A percentile compares a stretch with the other conserved stretches of the same genome.
These are phyloP conservation scores for Fusarium nisikadoi DNA, from an alignment of 2,329 filamentous ascomycete genomes.

Conservation along the genomic window DNA sequence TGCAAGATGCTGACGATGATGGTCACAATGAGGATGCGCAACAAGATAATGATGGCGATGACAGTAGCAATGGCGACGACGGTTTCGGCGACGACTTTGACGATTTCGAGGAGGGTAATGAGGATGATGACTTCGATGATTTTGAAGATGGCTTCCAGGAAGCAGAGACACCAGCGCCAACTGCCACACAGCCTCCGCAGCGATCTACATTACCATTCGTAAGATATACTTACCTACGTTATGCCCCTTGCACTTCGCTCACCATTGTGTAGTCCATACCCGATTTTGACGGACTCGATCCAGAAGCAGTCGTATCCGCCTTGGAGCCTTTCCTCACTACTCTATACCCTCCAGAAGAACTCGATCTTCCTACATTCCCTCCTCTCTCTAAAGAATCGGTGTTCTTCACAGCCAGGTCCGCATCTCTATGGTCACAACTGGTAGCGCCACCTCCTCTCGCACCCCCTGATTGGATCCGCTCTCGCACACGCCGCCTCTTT, in stretches of 20 bases:
- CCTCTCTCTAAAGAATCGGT: constrained; percentile 68
- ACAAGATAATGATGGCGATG: constrained; percentile 20
- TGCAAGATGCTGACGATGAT: constrained; percentile 42
- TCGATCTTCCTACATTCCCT: constrained; percentile 62
- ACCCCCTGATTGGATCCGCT: constrained; percentile 97
- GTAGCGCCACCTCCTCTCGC: constrained; percentile 94
- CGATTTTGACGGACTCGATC: constrained; percentile 71
- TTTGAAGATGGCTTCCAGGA: constrained; percentile 79
- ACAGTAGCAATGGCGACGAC: constrained; percentile 50
- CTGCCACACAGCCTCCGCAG: constrained; percentile 47
- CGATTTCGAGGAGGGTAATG: constrained; percentile 70
- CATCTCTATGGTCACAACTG: constrained; percentile 95
- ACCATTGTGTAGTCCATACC: constrained; percentile 67
- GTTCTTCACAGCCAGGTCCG: constrained; percentile 86
- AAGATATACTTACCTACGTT: constrained; percentile 40
- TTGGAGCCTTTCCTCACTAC: constrained; percentile 74
- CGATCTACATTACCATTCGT: constrained; percentile 59
- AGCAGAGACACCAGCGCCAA: constrained; percentile 52
- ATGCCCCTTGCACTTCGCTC: constrained; percentile 30
- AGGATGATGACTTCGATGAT: constrained; percentile 70
- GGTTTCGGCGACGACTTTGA: constrained; percentile 71
- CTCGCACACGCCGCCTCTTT: constrained; percentile 92
- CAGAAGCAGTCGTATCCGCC: constrained; percentile 68
- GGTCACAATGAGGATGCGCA: constrained; percentile 9
- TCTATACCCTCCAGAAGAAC: constrained; percentile 70